Base-by-base conservation (phyloP, 345 rosid genomes). In the Hirschfeldia incana region DNA sequence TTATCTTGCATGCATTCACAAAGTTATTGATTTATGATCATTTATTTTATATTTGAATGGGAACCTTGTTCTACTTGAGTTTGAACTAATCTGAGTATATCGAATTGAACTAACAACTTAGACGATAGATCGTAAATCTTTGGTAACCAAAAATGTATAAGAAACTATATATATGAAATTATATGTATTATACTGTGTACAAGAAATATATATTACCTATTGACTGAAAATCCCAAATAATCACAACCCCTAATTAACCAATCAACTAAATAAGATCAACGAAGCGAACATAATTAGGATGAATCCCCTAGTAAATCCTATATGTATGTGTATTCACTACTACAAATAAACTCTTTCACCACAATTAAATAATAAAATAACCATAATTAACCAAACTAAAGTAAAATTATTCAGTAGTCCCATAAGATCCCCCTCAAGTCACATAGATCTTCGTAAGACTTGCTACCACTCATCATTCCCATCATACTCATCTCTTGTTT, bases 381-480 rank as follows among this genome's bases (percentile, higher is more conserved):
- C 57, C 67, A 32, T 72, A 66, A 27, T 59, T 4, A 28, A 39
- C 68, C 73, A 72, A 36, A 6, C 65, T 13, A 2, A 66, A 5
- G 17, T 49, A 13, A 42, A 67, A 13, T 59, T 13, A 32, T 36
- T 75, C 28, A 80, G 51, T 74, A 80, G 55, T 75, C 80, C 83
- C 83, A 80, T 44, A 75, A 64, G 67, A 69, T 58, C 34, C 68
- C 83, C 69, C 76, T 44, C 57, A 80, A 75, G 75, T 75, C 72
- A 57, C 76, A 75, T 51, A 80, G 80, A 80, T 80, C 83, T 0
- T 80, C 83, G 13, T 80, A 80, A 11, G 83, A 80, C 16, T 80
- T 80, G 76, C 79, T 70, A 46, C 62, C 67, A 42, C 70, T 75
- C 46, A 57, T 58, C 76, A 70, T 64, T 65, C 69, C 80, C 83